These are phyloP conservation scores for Aspergillus amoenus DNA, from an alignment of 2,329 filamentous ascomycete species.

Conservation along the genomic window DNA sequence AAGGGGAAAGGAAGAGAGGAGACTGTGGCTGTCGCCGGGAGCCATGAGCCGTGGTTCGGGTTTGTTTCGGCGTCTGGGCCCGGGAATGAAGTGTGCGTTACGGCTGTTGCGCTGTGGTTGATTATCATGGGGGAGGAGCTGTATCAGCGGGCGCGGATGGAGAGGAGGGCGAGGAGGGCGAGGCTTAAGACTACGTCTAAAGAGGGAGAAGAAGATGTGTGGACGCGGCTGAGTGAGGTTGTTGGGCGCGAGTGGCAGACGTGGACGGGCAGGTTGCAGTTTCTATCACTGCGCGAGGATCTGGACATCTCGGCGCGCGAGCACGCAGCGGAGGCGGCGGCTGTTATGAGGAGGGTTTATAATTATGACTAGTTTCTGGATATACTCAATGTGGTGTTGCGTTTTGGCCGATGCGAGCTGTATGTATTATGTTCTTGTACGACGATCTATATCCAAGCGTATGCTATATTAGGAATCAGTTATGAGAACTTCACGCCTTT, in stretches of 20 bases:
- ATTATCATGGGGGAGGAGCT: slow-evolving; percentile 25
- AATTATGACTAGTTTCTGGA: neutral
- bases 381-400: no score
- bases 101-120: slow-evolving; percentile 16
- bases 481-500: slow-evolving; percentile 57
- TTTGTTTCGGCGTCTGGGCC: neutral
- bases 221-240: neutral
- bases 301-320: slow-evolving; percentile 18
- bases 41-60: neutral
- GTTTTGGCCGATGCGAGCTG: neutral
- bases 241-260: slow-evolving; percentile 17
- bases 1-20: neutral
- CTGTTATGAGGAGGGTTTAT: slow-evolving; percentile 20
- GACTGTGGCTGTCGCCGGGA: neutral
- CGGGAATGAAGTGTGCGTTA: neutral
- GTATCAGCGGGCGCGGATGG: slow-evolving; percentile 10
- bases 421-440: no score
- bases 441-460: no score
- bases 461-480: neutral
- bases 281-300: slow-evolving; percentile 18
- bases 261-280: slow-evolving; percentile 19
- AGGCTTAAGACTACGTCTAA: neutral
- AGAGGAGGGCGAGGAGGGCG: neutral
- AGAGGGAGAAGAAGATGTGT: neutral
- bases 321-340: slow-evolving; percentile 21